phyloP scores from a whole-genome alignment of 1,284 basidiomycete species.

The Pascua guehoae region DNA sequence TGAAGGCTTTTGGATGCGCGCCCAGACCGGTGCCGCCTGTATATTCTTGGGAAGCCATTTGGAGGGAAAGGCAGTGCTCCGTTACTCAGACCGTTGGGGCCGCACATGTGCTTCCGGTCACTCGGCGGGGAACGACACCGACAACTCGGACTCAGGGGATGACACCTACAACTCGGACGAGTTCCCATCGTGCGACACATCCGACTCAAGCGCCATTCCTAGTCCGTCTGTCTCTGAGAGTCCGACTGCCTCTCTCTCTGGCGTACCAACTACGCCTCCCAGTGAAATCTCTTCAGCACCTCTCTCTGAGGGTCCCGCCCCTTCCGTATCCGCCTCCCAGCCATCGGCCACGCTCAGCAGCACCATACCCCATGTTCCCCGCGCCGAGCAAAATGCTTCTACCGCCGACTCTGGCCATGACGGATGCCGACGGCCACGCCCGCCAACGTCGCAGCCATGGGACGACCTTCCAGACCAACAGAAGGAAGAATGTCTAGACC shows the following conservation, averaged over 20 bases:
- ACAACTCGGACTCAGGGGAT: slow-evolving; percentile 3
- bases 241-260: too few species aligned
- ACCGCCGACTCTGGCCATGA: background rate
- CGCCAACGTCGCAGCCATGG: slow-evolving; percentile 24
- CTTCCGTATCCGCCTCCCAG: too few species aligned
- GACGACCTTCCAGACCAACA: slow-evolving; percentile 1
- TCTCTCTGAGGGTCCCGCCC: too few species aligned
- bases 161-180: background rate
- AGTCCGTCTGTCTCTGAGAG: too few species aligned
- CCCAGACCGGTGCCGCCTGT: slow-evolving; percentile 19
- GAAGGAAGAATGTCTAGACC: slow-evolving; percentile 16
- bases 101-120: slow-evolving; percentile 6
- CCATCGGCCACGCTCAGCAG: too few species aligned
- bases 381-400: too few species aligned
- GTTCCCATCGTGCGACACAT: too few species aligned
- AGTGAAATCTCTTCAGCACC: too few species aligned
- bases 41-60: background rate
- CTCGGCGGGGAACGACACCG: slow-evolving; percentile 7
- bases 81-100: slow-evolving; percentile 7
- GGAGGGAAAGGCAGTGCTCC: slow-evolving; percentile 1
- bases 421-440: background rate
- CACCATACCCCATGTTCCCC: too few species aligned
- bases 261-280: too few species aligned
- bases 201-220: too few species aligned
- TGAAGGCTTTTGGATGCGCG: slow-evolving; percentile 39